Evolutionary conservation across 2,329 filamentous ascomycete genomes (phyloP), one percentile per base, ranked within the genome.

Genomic region (Fusarium multiceps): DNA sequence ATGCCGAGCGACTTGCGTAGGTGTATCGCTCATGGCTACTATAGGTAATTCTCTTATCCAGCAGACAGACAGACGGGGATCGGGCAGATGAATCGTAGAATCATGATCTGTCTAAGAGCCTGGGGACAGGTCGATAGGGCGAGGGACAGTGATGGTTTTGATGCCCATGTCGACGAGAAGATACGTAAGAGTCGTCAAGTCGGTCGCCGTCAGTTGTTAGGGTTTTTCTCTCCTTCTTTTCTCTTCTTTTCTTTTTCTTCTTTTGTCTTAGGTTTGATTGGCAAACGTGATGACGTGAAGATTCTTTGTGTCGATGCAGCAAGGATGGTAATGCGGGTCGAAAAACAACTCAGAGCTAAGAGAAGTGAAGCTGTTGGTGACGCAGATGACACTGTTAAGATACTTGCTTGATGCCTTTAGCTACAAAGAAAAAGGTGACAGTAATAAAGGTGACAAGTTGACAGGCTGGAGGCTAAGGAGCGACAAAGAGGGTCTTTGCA

Each of bases 21-120:
- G 75, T 50, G 75, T 69, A 58, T 82, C 79, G 70, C 70, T 77
- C 78, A 82, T 81, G 54, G 60, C 76, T 76, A 53, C 49, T 53
- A 18, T 53, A 27, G 23, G 49, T 42, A 42, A 41, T 41, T 53
- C 32, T 53, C 57, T 60, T 66, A 65, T 57, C 60, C 50, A 68
- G 57, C 62, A 66, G 55, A 68, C 61, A 74, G 56, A 48, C 59
- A 54, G 55, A 67, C 62, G 63, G 60, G 66, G 42, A 37, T 66
- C 51, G 68, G 57, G 45, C 56, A 47, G 45, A 67, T 66, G 55
- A 56, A 66, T 67, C 57, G 72, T 58, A 71, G 63, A 73, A 68
- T 72, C 74, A 74, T 76, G 63, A 66, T 76, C 68, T 63, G 69
- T 71, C 67, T 74, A 75, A 66, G 74, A 75, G 49, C 73, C 74